Base-by-base conservation (phyloP, 495 filamentous ascomycete species). In the Aspergillus mulundensis region DNA sequence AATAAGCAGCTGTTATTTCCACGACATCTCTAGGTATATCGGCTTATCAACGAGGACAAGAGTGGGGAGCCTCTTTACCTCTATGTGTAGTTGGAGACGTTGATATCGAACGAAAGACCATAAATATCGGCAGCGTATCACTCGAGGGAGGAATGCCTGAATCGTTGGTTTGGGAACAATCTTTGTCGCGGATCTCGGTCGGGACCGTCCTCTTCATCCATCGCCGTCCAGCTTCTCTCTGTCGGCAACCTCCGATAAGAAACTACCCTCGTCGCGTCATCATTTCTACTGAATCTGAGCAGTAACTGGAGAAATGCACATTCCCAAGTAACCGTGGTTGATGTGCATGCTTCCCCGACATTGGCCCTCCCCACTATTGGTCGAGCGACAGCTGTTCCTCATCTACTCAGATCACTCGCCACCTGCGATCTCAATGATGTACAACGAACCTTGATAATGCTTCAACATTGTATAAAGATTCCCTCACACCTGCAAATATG, bases 231-330 rank as follows among this genome's bases (percentile, higher is more conserved):
- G 21, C 34, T 36, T n/a, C 36, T 51, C 34, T 25, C 10, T 28
- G 19, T 57, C 54, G 54, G 54, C 54, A 39, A 50, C 24, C 54
- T 57, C 54, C 54, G 54, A 57, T 57, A 54, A 54, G 52, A 43
- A 20, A 15, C 16, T 21, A 32, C 8, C 28, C 18, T 18, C 10
- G 8, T 40, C 32, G 5, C 12, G 32, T 14, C 2, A 4, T 36
- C 6, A 14, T 14, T 6, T 3, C 2, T 14, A 10, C 2, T 36
- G 11, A 36, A 36, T 3, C 2, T 10, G 32, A 40, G 3, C 14
- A 16, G 14, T n/a, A n/a, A 18, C 1, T 15, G 18, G 38, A 18
- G 14, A 16, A 8, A 28, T 28, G 25, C 38, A 40, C 15, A 16
- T 18, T 8, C 8, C 5, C 7, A 6, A 2, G 18, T n/a, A 28